Percentiles rank a stretch among this genome's conserved stretches.
phyloP scores from a whole-genome alignment of 1,139 yeast species.

The Suhomyces chickasaworum region DNA sequence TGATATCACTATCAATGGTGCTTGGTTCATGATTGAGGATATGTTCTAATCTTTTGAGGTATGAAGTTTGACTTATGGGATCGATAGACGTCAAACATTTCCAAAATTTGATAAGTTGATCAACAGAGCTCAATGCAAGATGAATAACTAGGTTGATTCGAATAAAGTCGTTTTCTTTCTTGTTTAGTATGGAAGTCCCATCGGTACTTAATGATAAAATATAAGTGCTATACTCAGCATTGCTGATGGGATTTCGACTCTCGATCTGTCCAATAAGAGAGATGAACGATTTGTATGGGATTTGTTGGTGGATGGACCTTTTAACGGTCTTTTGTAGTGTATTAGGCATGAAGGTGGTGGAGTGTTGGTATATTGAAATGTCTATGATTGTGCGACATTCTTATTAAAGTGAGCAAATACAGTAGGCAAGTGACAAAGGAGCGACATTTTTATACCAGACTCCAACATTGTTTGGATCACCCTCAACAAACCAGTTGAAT shows the following conservation, averaged over 20 bases:
- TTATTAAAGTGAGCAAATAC: background rate
- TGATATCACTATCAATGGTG: constrained; percentile 16
- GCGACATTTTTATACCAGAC: no score
- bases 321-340: constrained; percentile 20
- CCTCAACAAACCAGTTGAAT: no score
- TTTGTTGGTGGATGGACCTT: constrained; percentile 18
- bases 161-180: constrained; percentile 11
- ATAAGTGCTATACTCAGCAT: constrained; percentile 17
- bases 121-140: constrained; percentile 17
- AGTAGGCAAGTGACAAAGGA: background rate
- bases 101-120: constrained; percentile 20
- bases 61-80: constrained; percentile 16
- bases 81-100: constrained; percentile 16
- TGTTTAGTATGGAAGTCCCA: constrained; percentile 15
- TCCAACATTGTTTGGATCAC: no score
- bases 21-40: constrained; percentile 8
- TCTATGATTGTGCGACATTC: background rate
- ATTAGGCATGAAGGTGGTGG: background rate
- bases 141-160: constrained; percentile 16
- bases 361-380: background rate
- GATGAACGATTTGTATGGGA: constrained; percentile 19
- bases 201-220: constrained; percentile 17
- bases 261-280: constrained; percentile 21
- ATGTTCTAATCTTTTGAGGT: constrained; percentile 15
- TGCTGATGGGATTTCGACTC: constrained; percentile 17